Base-by-base conservation (phyloP, 768 basidiomycete genomes). In the Kwoniella heveanensis region DNA sequence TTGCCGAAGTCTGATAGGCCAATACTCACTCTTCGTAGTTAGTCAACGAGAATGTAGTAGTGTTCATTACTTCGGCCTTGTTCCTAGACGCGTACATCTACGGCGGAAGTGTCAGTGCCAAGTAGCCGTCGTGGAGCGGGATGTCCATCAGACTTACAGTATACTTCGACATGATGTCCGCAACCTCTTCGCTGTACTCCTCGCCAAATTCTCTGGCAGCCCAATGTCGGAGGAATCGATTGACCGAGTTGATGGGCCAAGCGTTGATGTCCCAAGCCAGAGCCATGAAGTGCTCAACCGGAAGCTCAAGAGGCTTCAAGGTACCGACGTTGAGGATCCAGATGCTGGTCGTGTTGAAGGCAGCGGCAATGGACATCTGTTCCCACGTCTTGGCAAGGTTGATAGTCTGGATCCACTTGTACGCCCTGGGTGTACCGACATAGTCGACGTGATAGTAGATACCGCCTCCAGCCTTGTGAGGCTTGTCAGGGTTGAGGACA, bases 241-340 rank as follows among this genome's bases (percentile, higher is more conserved):
- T 75, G 49, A 87, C 71, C 71, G 87, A 88, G 64, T 83, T 81
- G 6, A 80, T 82, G 17, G 82, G 83, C 85, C 86, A 90, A 15
- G 82, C 75, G 0, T 85, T 81, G 0, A 85, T 76, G 67, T 90
- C 84, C 83, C 85, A 89, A 2, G 84, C 88, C 48, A 84, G 84
- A 17, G 80, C 82, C 68, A 90, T 79, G 83, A 88, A 89, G 76
- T 87, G 88, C 67, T 89, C 88, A 29, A 83, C 86, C 55, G 87
- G 85, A 55, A 87, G 85, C 68, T 90, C 89, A 65, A 87, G 87
- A 1, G 88, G 88, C 74, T 89, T 89, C 55, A 90, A 79, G 68
- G 89, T 88, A 17, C 89, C 89, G 58, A 90, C 88, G 73, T 89
- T 90, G 58, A 90, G 77, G 48, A 90, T 84, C 87, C 88, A 89